These are phyloP conservation scores for Fragosphaeria purpurea DNA, from an alignment of 2,329 filamentous ascomycete species.

Conservation along the genomic window DNA sequence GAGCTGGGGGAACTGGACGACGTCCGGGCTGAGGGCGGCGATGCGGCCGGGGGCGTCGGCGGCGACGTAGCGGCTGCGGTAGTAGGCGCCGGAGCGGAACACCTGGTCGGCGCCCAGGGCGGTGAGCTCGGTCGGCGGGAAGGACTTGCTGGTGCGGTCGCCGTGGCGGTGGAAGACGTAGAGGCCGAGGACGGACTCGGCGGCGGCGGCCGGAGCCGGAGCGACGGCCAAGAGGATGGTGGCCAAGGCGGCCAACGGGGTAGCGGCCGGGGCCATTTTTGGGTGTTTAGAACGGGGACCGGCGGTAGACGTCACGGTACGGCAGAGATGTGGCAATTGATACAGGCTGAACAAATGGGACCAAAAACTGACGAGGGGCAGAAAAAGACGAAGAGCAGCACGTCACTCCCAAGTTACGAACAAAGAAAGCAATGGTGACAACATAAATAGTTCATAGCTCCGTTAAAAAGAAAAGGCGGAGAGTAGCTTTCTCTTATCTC, in stretches of 20 bases:
- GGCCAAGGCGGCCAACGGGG: neutral
- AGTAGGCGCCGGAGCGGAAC: conserved; percentile 63
- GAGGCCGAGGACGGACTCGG: conserved; percentile 66
- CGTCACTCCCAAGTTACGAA: no score
- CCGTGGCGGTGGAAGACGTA: conserved; percentile 89
- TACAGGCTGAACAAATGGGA: no score
- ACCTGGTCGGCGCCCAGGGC: conserved; percentile 70
- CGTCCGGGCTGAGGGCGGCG: conserved; percentile 52
- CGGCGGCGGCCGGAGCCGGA: conserved; percentile 11
- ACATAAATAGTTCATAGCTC: no score
- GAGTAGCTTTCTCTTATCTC: no score
- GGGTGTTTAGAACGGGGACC: no score
- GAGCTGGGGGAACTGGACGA: conserved; percentile 62
- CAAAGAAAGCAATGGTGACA: no score
- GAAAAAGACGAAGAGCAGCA: no score
- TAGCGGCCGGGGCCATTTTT: neutral
- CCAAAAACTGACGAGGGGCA: no score
- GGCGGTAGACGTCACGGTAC: no score
- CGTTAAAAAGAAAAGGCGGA: no score
- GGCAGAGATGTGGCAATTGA: no score
- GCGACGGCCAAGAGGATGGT: conserved; percentile 6
- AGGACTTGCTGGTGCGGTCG: conserved; percentile 72
- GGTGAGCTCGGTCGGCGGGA: conserved; percentile 62
- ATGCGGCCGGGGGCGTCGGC: conserved; percentile 50
- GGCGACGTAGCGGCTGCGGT: conserved; percentile 64